These are phyloP conservation scores for Hyaloscypha variabilis DNA, from an alignment of 495 filamentous ascomycete genomes.

Conservation along the genomic window DNA sequence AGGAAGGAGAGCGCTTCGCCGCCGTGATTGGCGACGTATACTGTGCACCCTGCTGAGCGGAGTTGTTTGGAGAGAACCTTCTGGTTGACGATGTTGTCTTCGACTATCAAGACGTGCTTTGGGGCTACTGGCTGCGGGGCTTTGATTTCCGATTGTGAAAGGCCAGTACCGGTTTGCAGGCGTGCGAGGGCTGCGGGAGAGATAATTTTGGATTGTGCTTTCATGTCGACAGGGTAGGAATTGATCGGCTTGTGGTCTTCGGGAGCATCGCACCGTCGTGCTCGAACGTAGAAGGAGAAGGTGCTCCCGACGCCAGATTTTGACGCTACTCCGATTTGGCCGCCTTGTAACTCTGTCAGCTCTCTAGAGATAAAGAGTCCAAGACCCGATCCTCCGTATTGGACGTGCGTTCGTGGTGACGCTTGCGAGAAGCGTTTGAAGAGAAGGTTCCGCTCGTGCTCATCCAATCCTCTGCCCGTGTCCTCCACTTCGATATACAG, in stretches of 20 bases:
- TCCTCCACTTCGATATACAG: slow-evolving; percentile 62
- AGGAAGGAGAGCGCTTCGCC: slow-evolving; percentile 65
- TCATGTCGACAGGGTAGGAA: slow-evolving; percentile 12
- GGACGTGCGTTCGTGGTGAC: slow-evolving; percentile 70
- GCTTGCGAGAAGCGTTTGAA: slow-evolving; percentile 66
- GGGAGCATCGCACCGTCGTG: slow-evolving; percentile 48
- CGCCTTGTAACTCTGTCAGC: slow-evolving; percentile 79
- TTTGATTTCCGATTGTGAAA: not conserved
- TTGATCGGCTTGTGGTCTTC: slow-evolving; percentile 43
- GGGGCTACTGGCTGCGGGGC: slow-evolving; percentile 45
- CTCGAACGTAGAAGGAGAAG: slow-evolving; percentile 75
- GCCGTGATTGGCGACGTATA: slow-evolving; percentile 76
- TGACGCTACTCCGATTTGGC: slow-evolving; percentile 78
- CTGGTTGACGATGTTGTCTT: slow-evolving; percentile 85
- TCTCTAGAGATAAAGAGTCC: slow-evolving; percentile 81
- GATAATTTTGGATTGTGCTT: slow-evolving; percentile 10
- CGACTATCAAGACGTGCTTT: slow-evolving; percentile 68
- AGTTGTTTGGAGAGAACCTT: slow-evolving; percentile 67
- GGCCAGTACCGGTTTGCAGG: not conserved
- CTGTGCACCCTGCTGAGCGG: slow-evolving; percentile 64
- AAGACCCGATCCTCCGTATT: slow-evolving; percentile 82
- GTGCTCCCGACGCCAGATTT: slow-evolving; percentile 73
- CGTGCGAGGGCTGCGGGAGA: slow-evolving; percentile 58
- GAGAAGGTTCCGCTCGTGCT: slow-evolving; percentile 56
- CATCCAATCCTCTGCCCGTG: slow-evolving; percentile 58